Evolutionary conservation across 169 alveolate species (phyloP).

Genomic region (Plasmodium blacklocki): DNA sequence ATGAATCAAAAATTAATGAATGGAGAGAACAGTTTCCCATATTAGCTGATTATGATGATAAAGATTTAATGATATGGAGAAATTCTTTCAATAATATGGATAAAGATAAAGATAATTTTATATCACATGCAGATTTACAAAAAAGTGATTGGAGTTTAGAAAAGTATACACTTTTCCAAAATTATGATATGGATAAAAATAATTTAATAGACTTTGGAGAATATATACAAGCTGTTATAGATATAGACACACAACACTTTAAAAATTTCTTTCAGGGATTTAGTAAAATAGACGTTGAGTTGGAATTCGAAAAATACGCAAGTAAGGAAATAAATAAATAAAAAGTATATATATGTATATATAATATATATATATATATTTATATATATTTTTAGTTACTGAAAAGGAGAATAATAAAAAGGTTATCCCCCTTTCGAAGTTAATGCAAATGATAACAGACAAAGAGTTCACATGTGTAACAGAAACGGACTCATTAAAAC

Average conservation of each 20-base stretch:
- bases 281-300: constrained; percentile 79
- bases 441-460: constrained; percentile 74
- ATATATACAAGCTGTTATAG: constrained; percentile 79
- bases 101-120: constrained; percentile 77
- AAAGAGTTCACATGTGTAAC: constrained; percentile 76
- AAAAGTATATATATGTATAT: neutral
- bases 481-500: constrained; percentile 49
- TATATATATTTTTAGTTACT: constrained; percentile 31
- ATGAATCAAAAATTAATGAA: constrained; percentile 72
- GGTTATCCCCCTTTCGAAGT: constrained; percentile 61
- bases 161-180: constrained; percentile 66
- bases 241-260: constrained; percentile 79
- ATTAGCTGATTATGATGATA: constrained; percentile 59
- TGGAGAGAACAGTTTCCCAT: constrained; percentile 69
- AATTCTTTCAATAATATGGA: constrained; percentile 79
- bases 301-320: constrained; percentile 82
- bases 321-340: constrained; percentile 41
- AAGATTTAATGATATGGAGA: constrained; percentile 77
- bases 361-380: neutral
- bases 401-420: constrained; percentile 73
- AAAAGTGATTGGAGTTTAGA: constrained; percentile 78
- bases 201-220: constrained; percentile 83
- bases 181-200: constrained; percentile 80
- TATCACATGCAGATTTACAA: constrained; percentile 82
- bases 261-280: constrained; percentile 80